Evolutionary conservation across 164 flowering plant species (phyloP), one percentile per base, ranked within the genome.

Genomic region (Magnolia officinalis): DNA sequence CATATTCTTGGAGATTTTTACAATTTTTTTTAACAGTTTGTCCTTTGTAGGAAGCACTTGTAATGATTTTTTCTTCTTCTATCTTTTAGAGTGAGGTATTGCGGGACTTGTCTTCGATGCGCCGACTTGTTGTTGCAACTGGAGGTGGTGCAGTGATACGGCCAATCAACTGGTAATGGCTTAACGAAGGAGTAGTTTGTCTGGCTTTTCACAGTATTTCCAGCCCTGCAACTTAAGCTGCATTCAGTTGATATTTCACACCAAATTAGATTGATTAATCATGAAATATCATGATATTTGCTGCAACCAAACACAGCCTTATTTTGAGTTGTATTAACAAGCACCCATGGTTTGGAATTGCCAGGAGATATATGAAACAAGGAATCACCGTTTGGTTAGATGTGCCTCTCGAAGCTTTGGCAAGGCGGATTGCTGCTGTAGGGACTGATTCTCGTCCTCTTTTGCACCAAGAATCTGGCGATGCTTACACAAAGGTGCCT

Each of bases 371-470:
- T 76, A 96, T 96, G 97, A 86, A 79, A 29, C 89, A 87, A 74
- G 99, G 99, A 6, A 76, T 96, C 65, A 91, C 92, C 83, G 88
- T 92, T 51, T 96, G 93, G 92, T 76, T 96, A 67, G 99, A 96
- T 81, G 99, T 96, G 51, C 99, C 99, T 68, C 75, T 90, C 71
- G 92, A 92, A 81, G 92, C 94, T 70, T 86, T 94, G 83, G 99
- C 98, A 19, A 84, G 77, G 73, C 86, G 99, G 79, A 91, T 94
- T 81, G 83, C 97, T 63, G 90, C 92, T 63, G 96, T 89, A 3
- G 99, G 99, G 71, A 94, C 94, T n/a, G 64, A 81, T 63, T 90
- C 97, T 71, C 96, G 99, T 19, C 99, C 99, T 65, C 93, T 96
- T 75, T 85, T 96, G 86, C 87, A 89, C 86, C 76, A 86, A 9